Evolutionary conservation across 2,329 filamentous ascomycete species (phyloP), one percentile per base, ranked within the genome.

Genomic region (Ophiostoma montium): DNA sequence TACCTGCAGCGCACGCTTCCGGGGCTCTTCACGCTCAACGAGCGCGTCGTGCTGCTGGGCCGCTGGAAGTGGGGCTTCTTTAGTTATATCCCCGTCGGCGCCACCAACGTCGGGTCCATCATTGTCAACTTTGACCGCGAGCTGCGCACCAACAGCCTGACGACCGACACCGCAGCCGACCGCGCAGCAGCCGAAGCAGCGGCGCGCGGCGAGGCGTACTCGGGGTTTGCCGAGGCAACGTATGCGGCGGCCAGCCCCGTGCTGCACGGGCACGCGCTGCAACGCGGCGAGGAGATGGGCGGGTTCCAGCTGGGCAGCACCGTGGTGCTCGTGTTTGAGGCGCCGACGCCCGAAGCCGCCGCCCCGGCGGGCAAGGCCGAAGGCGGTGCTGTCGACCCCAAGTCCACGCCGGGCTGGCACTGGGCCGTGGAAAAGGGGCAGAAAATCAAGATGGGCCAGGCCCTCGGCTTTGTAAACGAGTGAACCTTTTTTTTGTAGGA

Each of bases 61-160:
- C 78, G 88, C 51, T 98, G 92, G 92, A 84, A 89, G 50, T 94
- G 87, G 77, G 92, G 92, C 16, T 96, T 98, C 75, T 98, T 98
- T 72, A 85, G 82, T 56, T 95, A 88, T 67, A 90, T 87, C 0
- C 89, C 94, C 13, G 92, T 98, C 32, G 92, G 92, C 54, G 92
- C 92, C 8, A 98, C 92, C 19, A 98, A 98, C 59, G 92, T 98
- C 41, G 92, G 92, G 50, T 94, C 86, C 52, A 96, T 98, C 67
- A 85, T 86, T 62, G 78, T 98, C 70, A 95, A 98, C 68, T 98
- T 98, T 64, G 94, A 98, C 67, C 74, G 82, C 52, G 92, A 98
- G 66, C 72, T 98, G 53, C 82, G 90, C 55, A 94, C 94, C 47
- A 98, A 98, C 67, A 88, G 81, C 57, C 71, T 98, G 47, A 82